Evolutionary conservation across 805 yeast species (phyloP).

Genomic region (Ogataea angusta): DNA sequence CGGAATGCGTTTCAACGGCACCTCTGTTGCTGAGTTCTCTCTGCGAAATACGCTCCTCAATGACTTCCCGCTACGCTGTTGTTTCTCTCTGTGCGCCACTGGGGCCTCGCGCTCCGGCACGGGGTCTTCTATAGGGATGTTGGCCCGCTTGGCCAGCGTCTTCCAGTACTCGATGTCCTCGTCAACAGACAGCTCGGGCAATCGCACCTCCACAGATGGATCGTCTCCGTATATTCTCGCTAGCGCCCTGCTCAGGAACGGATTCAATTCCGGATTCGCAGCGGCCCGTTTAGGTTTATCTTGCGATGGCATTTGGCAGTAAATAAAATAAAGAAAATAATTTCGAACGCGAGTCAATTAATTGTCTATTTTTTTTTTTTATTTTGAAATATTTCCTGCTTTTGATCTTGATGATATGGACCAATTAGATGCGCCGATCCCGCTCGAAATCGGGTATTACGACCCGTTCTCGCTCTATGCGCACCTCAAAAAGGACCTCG

Average conservation of each 20-base stretch:
- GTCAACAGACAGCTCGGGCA: constrained; percentile 10
- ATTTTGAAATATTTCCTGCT: neutral
- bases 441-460: constrained; percentile 52
- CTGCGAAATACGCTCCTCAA: neutral
- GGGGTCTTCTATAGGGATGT: constrained; percentile 19
- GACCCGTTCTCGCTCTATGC: constrained; percentile 69
- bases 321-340: neutral
- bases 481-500: constrained; percentile 40
- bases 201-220: constrained; percentile 14
- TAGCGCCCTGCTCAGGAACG: constrained; percentile 25
- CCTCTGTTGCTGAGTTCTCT: neutral
- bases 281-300: constrained; percentile 10
- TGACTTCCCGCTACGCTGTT: no score
- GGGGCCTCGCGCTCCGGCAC: neutral
- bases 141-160: constrained; percentile 29
- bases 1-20: neutral
- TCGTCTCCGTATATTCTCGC: constrained; percentile 20
- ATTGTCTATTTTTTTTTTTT: neutral
- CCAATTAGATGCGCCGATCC: constrained; percentile 13
- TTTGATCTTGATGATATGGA: constrained; percentile 4
- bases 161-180: constrained; percentile 27
- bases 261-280: constrained; percentile 18
- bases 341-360: constrained; percentile 6
- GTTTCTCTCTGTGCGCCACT: no score
- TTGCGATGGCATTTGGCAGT: constrained; percentile 1